Percentiles rank a stretch among this genome's conserved stretches.
Conservation (phyloP, 305 asterid genomes). For the Fraxinus platypoda region DNA sequence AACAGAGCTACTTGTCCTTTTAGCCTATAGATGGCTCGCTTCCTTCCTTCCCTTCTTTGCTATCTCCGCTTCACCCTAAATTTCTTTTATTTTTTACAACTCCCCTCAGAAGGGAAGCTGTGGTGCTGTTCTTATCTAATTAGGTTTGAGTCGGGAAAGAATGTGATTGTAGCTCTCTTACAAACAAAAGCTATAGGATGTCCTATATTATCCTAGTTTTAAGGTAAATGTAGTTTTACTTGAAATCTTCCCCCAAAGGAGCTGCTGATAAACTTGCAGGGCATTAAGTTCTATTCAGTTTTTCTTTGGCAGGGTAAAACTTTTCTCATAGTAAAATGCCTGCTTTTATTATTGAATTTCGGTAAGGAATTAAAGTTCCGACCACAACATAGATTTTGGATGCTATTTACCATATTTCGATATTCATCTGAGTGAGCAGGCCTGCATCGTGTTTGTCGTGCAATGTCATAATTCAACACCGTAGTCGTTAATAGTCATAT, state of each 20-base stretch:
- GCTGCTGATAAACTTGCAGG: constrained; percentile 56
- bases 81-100: constrained; percentile 32
- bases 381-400: not conserved
- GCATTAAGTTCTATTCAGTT: constrained; percentile 38
- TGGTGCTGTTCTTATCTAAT: constrained; percentile 39
- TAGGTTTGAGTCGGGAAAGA: constrained; percentile 49
- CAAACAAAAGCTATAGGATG: constrained; percentile 42
- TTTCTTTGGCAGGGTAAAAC: constrained; percentile 23
- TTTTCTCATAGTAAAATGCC: constrained; percentile 53
- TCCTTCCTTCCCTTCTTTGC: constrained; percentile 25
- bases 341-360: constrained; percentile 37
- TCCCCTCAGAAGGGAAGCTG: constrained; percentile 43
- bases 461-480: not conserved
- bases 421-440: not conserved
- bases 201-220: constrained; percentile 43
- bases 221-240: constrained; percentile 55
- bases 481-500: not conserved
- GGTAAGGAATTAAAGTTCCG: not conserved
- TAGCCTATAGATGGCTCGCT: constrained; percentile 15
- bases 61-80: constrained; percentile 41
- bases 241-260: constrained; percentile 42
- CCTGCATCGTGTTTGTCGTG: not conserved
- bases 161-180: constrained; percentile 51
- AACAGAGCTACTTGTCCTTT: constrained; percentile 16
- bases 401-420: not conserved